Evolutionary conservation across 129 eudicot genomes (phyloP).

Genomic region (Solidago caesia): DNA sequence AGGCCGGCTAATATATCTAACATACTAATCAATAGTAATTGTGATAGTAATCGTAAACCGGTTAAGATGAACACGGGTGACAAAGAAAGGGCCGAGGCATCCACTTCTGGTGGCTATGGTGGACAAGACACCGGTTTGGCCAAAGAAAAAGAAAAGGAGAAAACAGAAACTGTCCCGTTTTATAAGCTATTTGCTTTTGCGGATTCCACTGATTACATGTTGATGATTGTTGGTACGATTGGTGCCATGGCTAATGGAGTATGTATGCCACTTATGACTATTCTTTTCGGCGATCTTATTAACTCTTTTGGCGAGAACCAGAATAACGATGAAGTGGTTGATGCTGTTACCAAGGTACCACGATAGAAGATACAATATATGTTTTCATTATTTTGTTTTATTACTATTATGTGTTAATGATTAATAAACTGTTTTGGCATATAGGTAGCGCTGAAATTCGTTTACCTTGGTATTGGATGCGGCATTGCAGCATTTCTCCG

Average conservation of each 20-base stretch:
- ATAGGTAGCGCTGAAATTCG: conserved; percentile 65
- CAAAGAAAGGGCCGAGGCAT: conserved; percentile 21
- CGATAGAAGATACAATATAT: too few relatives aligned
- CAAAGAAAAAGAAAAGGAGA: conserved; percentile 27
- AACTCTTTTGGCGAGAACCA: conserved; percentile 69
- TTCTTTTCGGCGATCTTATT: conserved; percentile 62
- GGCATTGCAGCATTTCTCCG: conserved; percentile 79
- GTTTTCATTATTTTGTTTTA: neutral
- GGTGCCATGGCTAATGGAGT: conserved; percentile 76
- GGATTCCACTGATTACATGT: conserved; percentile 57
- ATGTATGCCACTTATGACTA: conserved; percentile 73
- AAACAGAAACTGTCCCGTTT: conserved; percentile 52
- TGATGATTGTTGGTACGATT: conserved; percentile 74
- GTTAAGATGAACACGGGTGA: conserved; percentile 18
- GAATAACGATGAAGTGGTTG: conserved; percentile 39
- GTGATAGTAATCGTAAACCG: neutral
- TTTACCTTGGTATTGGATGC: conserved; percentile 70
- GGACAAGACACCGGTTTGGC: neutral
- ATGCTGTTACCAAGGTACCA: conserved; percentile 68
- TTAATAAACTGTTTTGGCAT: neutral
- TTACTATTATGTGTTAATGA: neutral
- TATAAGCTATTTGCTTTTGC: conserved; percentile 82
- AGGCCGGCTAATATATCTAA: too few relatives aligned
- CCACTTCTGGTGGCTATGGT: conserved; percentile 11
- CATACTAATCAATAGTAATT: too few relatives aligned